phyloP scores from a whole-genome alignment of 2,329 filamentous ascomycete species.

The Aureobasidium pullulans region DNA sequence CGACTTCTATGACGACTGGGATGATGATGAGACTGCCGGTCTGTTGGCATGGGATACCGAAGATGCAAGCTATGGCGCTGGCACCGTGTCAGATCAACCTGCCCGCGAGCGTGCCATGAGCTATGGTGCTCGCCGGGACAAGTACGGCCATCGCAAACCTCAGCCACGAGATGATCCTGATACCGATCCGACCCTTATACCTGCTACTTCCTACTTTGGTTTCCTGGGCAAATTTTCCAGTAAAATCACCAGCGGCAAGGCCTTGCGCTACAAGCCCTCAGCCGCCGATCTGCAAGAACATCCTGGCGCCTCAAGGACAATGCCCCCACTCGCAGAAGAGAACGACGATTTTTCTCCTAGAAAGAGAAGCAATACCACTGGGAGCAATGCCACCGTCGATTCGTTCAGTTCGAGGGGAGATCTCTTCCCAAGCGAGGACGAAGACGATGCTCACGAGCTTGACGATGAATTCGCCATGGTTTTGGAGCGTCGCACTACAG shows the following conservation, averaged over 20 bases:
- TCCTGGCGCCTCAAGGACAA: conserved; percentile 49
- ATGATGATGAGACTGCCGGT: conserved; percentile 56
- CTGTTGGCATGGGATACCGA: conserved; percentile 73
- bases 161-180: conserved; percentile 43
- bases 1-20: conserved; percentile 98
- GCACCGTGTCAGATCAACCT: conserved; percentile 47
- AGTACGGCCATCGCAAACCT: conserved; percentile 47
- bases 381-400: conserved; percentile 74
- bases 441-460: conserved; percentile 86
- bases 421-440: conserved; percentile 84
- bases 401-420: conserved; percentile 84
- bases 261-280: conserved; percentile 79
- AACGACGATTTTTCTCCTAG: conserved; percentile 35
- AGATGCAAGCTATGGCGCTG: conserved; percentile 39
- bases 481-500: conserved; percentile 60
- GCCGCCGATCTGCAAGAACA: conserved; percentile 87
- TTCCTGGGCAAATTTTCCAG: conserved; percentile 80
- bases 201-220: conserved; percentile 74
- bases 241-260: conserved; percentile 64
- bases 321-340: conserved; percentile 56
- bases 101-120: conserved; percentile 75
- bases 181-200: conserved; percentile 78
- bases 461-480: conserved; percentile 88
- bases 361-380: conserved; percentile 69
- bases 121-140: conserved; percentile 64